Base-by-base conservation (phyloP, 2,329 filamentous ascomycete species). In the Talaromyces sp. region DNA sequence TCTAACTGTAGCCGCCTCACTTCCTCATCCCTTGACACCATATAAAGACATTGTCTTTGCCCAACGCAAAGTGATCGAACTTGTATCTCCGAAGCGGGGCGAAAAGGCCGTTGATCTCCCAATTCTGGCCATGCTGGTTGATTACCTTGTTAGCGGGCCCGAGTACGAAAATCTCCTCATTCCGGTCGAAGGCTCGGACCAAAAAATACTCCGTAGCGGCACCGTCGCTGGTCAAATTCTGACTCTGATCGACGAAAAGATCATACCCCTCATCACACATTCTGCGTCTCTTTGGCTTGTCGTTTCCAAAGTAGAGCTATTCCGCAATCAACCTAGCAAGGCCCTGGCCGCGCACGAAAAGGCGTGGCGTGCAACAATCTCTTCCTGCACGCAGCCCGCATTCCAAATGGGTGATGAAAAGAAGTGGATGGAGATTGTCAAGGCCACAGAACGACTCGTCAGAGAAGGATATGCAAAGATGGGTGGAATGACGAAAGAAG, bases 291-390 rank as follows among this genome's bases (percentile, higher is more conserved):
- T 96, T 1, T 98, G 93, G 91, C 81, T 83, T 1, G 77, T 96
- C 0, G 81, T 96, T 0, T 83, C 87, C 0, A 85, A 86, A 5
- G 79, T 96, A 17, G 86, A 90, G 4, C 80, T 88, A 14, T 97
- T 91, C 86, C 84, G 86, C 8, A 77, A 84, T 2, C 88, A 90
- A 58, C 89, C 88, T 1, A 76, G 79, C 0, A 87, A 86, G 1
- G 90, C 93, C 4, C 81, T 98, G 1, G 89, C 92, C 6, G 91
- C 90, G 1, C 86, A 93, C 31, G 95, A 98, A 76, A 93, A 93
- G 71, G 91, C 89, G 0, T 99, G 93, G 93, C 84, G 95, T 2
- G 86, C 89, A 0, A 81, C 56, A 76, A 84, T 66, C 80, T 85
- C 29, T 70, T 78, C 61, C 61, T 77, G 66, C 71, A 78, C 61